Base-by-base conservation (phyloP, 768 basidiomycete genomes). In the Crepidotus variabilis region DNA sequence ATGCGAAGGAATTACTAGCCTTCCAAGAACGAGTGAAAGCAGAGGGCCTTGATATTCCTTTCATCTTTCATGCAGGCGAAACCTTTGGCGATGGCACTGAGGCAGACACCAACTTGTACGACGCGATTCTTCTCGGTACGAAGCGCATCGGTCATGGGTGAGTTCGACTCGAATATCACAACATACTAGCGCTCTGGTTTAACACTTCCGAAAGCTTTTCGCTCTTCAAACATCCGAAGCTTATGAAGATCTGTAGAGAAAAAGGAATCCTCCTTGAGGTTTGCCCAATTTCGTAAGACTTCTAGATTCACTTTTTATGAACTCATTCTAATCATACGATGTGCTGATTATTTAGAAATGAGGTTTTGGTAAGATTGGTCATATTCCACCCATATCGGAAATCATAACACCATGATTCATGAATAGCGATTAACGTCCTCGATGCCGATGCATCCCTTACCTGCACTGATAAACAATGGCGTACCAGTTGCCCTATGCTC, bases 61-160 rank as follows among this genome's bases (percentile, higher is more conserved):
- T 89, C 68, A 78, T 91, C 48, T 84, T 90, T 62, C 90, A 92
- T 62, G 88, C 87, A 0, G 90, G 90, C 18, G 90, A 92, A 70
- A 92, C 90, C 0, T 76, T 87, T 20, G 87, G 88, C 4, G 90
- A 92, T 65, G 90, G 90, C 6, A 82, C 81, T 2, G 70, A 75
- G 18, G 84, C 85, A 18, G 90, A 92, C 57, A 68, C 77, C 50
- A 92, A 92, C 64, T 69, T 92, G 24, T 91, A 87, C 60, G 90
- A 92, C 65, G 89, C 90, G 6, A 83, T 92, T 51, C 72, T 91
- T 36, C 73, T 92, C 6, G 89, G 86, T 11, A 89, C 90, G 8
- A 90, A 84, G 65, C 81, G 89, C 20, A 92, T 92, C 54, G 90
- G 90, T 0, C 90, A 93, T 70, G 90, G 88, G 88, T 88, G 20